These are phyloP conservation scores for Quercus parvula DNA, from an alignment of 306 rosid genomes.

Conservation along the genomic window DNA sequence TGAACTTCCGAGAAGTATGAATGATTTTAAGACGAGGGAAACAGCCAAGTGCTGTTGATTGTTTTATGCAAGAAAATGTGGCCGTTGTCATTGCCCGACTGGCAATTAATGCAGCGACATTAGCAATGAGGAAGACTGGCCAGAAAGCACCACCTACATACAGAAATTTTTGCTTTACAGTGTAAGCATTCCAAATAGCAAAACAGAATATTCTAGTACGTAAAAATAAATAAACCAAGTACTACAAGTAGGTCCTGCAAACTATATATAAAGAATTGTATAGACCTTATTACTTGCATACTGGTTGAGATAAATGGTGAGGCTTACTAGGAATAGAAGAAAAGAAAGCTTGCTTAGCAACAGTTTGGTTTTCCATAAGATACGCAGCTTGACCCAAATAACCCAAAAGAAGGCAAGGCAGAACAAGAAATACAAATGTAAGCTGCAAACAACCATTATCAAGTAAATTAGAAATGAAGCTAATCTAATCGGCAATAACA, in stretches of 20 bases:
- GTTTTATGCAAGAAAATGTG: slow-evolving; percentile 95
- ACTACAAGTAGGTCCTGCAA: slow-evolving; percentile 18
- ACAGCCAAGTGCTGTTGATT: slow-evolving; percentile 97
- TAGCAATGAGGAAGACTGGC: slow-evolving; percentile 78
- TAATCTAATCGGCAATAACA: slow-evolving; percentile 2
- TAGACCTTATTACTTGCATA: neutral
- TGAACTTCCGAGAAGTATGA: slow-evolving; percentile 91
- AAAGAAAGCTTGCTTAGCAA: slow-evolving; percentile 67
- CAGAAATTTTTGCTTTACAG: neutral
- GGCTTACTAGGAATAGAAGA: slow-evolving; percentile 81
- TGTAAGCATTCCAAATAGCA: neutral
- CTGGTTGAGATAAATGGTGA: slow-evolving; percentile 8
- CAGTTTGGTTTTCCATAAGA: slow-evolving; percentile 65
- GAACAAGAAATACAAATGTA: slow-evolving; percentile 84
- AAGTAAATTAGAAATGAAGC: slow-evolving; percentile 12
- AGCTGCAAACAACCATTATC: slow-evolving; percentile 65
- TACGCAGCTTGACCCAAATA: slow-evolving; percentile 99
- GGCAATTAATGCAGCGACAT: slow-evolving; percentile 86
- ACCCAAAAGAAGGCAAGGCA: slow-evolving; percentile 92
- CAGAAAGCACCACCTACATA: slow-evolving; percentile 76
- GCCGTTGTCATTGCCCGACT: slow-evolving; percentile 99
- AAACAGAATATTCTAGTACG: neutral
- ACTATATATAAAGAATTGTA: slow-evolving; percentile 2
- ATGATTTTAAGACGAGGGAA: slow-evolving; percentile 96
- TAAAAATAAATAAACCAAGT: neutral